Evolutionary conservation across 2,329 filamentous ascomycete genomes (phyloP).

Genomic region (Geosmithia flava): DNA sequence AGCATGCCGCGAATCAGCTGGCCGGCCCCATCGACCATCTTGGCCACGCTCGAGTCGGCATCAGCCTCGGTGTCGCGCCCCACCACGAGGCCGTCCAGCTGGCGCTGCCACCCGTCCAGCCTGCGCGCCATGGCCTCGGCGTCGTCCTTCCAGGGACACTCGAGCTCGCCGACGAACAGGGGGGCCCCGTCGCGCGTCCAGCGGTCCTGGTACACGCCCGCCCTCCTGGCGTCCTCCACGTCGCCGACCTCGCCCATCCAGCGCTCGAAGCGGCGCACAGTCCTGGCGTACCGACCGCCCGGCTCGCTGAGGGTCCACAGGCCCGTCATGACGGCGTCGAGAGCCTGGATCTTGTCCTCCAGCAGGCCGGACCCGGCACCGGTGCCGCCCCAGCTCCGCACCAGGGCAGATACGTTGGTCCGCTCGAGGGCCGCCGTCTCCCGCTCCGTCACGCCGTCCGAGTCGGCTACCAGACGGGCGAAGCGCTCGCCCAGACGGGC

Average conservation of each 20-base stretch:
- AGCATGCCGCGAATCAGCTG: conserved; percentile 45
- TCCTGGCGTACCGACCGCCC: conserved; percentile 41
- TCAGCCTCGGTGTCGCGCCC: neutral
- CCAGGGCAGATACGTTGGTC: conserved; percentile 38
- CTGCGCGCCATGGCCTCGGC: conserved; percentile 36
- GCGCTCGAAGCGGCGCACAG: conserved; percentile 44
- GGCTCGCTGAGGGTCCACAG: conserved; percentile 45
- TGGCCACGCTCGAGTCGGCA: conserved; percentile 25
- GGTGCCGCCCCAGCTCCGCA: conserved; percentile 30
- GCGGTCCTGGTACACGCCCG: conserved; percentile 12
- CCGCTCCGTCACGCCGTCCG: conserved; percentile 17
- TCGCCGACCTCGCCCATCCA: conserved; percentile 39
- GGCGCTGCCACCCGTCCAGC: conserved; percentile 39
- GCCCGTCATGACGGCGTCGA: conserved; percentile 44
- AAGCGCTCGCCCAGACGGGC: conserved; percentile 34
- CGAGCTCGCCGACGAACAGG: conserved; percentile 42
- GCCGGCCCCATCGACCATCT: conserved; percentile 34
- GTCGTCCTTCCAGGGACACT: conserved; percentile 46
- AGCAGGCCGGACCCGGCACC: conserved; percentile 16
- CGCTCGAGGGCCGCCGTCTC: conserved; percentile 34
- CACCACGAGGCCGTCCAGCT: conserved; percentile 30
- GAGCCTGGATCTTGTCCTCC: conserved; percentile 42
- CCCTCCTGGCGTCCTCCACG: conserved; percentile 29
- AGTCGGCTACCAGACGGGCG: conserved; percentile 18
- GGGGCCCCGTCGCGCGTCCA: conserved; percentile 19